Base-by-base conservation (phyloP, 257 asterid species). In the Lavandula angustifolia region DNA sequence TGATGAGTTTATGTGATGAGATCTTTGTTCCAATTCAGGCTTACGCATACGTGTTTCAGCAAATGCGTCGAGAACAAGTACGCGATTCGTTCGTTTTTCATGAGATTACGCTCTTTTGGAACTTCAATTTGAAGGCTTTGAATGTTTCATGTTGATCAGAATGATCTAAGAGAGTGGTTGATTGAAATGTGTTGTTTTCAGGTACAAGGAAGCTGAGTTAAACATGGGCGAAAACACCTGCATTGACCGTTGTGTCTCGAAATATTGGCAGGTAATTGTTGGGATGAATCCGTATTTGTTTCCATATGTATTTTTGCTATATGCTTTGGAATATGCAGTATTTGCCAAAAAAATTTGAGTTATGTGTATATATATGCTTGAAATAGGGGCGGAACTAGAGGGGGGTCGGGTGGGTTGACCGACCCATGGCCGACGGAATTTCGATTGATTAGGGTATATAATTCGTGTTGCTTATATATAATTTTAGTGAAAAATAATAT, bases 181-280 rank as follows among this genome's bases (percentile, higher is more conserved):
- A 55, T 46, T 51, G 18, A 16, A 7, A 9, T 9, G 50, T 12
- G 31, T 62, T 11, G 2, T 27, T 58, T 68, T 41, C 70, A 91
- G 98, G 84, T 88, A 88, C 74, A 91, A 91, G 73, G 96, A 91
- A 47, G 78, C 96, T 9, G 98, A 91, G 83, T 67, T 91, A 59
- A 88, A 88, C 84, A 88, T 88, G 94, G 96, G 92, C 33, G 98
- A 88, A 78, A 88, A 86, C 70, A 83, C 84, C 73, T 91, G 98
- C 82, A 88, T 91, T 68, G 98, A 88, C 66, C 87, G 91, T 1
- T 92, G 98, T 0, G 96, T 92, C 72, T 82, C 98, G 10, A 92
- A 92, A 62, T 92, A 92, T 75, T 85, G 95, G 80, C 83, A 79
- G 80, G 83, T 70, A 43, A 54, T 43, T 22, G 2, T 22, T 22